phyloP scores from a whole-genome alignment of 176 grass and related monocot species.

The Cocos nucifera region DNA sequence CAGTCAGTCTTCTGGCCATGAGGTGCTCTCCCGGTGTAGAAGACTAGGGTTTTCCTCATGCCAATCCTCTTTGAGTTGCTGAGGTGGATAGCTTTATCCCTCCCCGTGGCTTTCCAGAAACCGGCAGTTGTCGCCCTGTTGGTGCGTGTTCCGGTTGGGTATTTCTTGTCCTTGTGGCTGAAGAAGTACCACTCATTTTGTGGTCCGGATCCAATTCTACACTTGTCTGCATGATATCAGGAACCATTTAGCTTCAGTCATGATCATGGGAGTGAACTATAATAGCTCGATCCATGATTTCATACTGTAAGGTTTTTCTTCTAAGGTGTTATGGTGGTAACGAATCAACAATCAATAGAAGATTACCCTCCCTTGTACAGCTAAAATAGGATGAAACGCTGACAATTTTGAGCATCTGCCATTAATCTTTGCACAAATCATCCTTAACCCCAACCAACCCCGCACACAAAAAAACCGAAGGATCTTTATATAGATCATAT shows the following conservation, averaged over 20 bases:
- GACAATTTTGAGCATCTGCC: too few species aligned
- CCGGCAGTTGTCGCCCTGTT: constrained; percentile 61
- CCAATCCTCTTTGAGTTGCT: constrained; percentile 42
- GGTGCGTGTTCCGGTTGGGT: constrained; percentile 39
- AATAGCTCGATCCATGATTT: too few species aligned
- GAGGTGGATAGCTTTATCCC: constrained; percentile 53
- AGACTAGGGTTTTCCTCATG: constrained; percentile 79
- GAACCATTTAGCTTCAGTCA: constrained; percentile 1
- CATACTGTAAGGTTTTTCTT: too few species aligned
- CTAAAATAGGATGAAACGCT: too few species aligned
- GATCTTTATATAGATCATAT: too few species aligned
- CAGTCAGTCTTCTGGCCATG: constrained; percentile 53
- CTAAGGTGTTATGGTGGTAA: too few species aligned
- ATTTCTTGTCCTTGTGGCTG: constrained; percentile 38
- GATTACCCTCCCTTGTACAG: too few species aligned
- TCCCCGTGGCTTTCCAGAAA: constrained; percentile 69
- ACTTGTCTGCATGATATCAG: constrained; percentile 41
- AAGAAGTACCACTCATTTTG: constrained; percentile 50
- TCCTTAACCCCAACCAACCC: too few species aligned
- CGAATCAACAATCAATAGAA: too few species aligned
- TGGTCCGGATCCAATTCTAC: constrained; percentile 53
- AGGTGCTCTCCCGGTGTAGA: constrained; percentile 82
- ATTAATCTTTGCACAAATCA: too few species aligned
- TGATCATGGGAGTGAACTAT: too few species aligned
- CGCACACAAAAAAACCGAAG: too few species aligned